Evolutionary conservation across 2,329 filamentous ascomycete genomes (phyloP), one percentile per base, ranked within the genome.

Genomic region (Aaosphaeria arxii): DNA sequence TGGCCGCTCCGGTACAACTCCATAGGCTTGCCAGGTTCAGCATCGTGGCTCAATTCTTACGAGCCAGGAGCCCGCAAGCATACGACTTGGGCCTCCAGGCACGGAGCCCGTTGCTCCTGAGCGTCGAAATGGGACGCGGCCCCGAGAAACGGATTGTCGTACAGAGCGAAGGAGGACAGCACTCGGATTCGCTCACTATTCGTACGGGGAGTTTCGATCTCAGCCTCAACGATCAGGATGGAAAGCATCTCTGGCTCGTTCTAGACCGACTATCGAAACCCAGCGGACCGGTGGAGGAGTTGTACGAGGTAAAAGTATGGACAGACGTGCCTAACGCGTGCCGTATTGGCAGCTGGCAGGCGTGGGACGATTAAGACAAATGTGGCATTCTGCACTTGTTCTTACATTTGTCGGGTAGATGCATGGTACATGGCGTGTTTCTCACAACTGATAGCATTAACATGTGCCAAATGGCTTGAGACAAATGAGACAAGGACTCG

Each of bases 151-250:
- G 76, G 3, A 75, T 84, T 7, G 64, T 95, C 30, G 83, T 83
- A 1, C 76, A 80, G 1, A 90, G 86, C 1, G 77, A 82, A n/a
- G 77, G 82, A n/a, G 88, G 88, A 5, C 83, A 86, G 51, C 94
- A 90, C 62, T 82, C 82, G 41, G 88, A 95, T 68, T 77, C 78
- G 49, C 83, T 83, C 0, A 77, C 67, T 6, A 67, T 95, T 29
- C 79, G 88, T 43, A 88, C 87, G 1, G 76, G 82, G 11, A 86
- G 92, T 54, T 79, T 95, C 44, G 86, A 95, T 70, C 71, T 96
- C 39, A 83, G 84, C 40, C 87, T 89, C 0, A 77, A 74, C n/a
- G 30, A 30, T 24, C 13, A 32, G 31, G 31, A 11, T 7, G 9
- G 30, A 17, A 33, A 71, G 30, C 71, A 71, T 7, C 67, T 91